A percentile compares a stretch with the other conserved stretches of the same genome.
phyloP scores from a whole-genome alignment of 2,329 filamentous ascomycete genomes.

The Sporothrix variecibatus region DNA sequence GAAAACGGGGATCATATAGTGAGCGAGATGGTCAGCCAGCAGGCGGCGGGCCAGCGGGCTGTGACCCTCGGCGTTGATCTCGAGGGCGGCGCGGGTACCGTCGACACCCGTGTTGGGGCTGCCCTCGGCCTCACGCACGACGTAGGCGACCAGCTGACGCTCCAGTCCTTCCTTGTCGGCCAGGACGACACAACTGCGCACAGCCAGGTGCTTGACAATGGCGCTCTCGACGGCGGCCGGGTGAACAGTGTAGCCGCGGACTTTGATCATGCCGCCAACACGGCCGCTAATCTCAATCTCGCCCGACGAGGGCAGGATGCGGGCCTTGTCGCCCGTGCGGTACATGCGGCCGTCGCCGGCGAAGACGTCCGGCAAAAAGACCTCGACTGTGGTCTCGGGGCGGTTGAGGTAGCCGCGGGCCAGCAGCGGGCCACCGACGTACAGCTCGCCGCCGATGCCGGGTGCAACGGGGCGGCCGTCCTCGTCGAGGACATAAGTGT shows the following conservation, averaged over 20 bases:
- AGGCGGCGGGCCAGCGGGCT: conserved; percentile 68
- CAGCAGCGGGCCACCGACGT: conserved; percentile 71
- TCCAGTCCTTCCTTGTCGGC: conserved; percentile 76
- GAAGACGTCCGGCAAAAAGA: conserved; percentile 69
- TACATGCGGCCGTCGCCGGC: conserved; percentile 66
- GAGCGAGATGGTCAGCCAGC: conserved; percentile 67
- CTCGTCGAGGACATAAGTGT: conserved; percentile 73
- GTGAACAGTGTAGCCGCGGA: conserved; percentile 76
- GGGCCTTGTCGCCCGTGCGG: conserved; percentile 70
- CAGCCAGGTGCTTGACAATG: conserved; percentile 68
- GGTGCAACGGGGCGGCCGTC: conserved; percentile 62
- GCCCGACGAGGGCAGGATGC: conserved; percentile 66
- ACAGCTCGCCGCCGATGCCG: conserved; percentile 71
- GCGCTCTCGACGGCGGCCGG: conserved; percentile 75
- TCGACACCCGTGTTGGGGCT: conserved; percentile 6
- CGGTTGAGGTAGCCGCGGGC: conserved; percentile 77
- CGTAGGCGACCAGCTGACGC: conserved; percentile 73
- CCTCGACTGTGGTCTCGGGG: conserved; percentile 74
- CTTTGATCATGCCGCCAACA: conserved; percentile 78
- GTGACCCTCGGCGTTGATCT: conserved; percentile 70
- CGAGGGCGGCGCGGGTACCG: conserved; percentile 49
- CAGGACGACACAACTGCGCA: conserved; percentile 70
- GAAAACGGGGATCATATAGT: conserved; percentile 79
- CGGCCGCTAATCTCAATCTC: conserved; percentile 74
- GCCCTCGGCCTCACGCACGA: conserved; percentile 67